Evolutionary conservation across 805 yeast genomes (phyloP).

Genomic region (Sungouiella blattae): DNA sequence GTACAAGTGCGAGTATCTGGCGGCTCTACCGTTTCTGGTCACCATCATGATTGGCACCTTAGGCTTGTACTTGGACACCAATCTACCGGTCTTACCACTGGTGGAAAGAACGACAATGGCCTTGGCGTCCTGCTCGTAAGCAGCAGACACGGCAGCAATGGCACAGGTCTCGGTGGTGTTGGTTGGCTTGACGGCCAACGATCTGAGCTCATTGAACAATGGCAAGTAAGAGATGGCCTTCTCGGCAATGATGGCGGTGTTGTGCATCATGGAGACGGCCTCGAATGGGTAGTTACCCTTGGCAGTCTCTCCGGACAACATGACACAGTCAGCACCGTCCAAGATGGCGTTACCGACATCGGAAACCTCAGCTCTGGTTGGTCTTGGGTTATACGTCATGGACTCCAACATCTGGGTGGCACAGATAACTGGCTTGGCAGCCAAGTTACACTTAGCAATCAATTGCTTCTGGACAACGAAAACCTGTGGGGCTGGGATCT

Average conservation of each 20-base stretch:
- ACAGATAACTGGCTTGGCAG: slow-evolving; percentile 99
- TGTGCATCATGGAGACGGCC: slow-evolving; percentile 98
- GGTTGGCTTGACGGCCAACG: slow-evolving; percentile 82
- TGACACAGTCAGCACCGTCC: slow-evolving; percentile 99
- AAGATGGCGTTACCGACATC: slow-evolving; percentile 99
- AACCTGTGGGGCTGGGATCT: slow-evolving; percentile 98
- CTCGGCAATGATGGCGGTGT: slow-evolving; percentile 94
- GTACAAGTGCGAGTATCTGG: slow-evolving; percentile 93
- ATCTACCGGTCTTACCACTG: slow-evolving; percentile 92
- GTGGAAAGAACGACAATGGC: slow-evolving; percentile 96
- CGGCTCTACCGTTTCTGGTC: slow-evolving; percentile 90
- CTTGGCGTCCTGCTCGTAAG: slow-evolving; percentile 93
- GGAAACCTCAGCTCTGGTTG: slow-evolving; percentile 99
- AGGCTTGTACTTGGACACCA: slow-evolving; percentile 97
- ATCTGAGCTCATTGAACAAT: slow-evolving; percentile 83
- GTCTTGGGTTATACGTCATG: slow-evolving; percentile 99
- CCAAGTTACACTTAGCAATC: slow-evolving; percentile 98
- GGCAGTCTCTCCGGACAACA: slow-evolving; percentile 99
- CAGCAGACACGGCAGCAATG: slow-evolving; percentile 93
- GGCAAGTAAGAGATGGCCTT: slow-evolving; percentile 88
- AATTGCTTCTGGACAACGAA: slow-evolving; percentile 98
- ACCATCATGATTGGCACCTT: slow-evolving; percentile 96
- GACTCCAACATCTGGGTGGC: slow-evolving; percentile 99
- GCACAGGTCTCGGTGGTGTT: slow-evolving; percentile 96
- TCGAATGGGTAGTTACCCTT: slow-evolving; percentile 98